Conservation (phyloP, 306 rosid species). For the Glycine latifolia region DNA sequence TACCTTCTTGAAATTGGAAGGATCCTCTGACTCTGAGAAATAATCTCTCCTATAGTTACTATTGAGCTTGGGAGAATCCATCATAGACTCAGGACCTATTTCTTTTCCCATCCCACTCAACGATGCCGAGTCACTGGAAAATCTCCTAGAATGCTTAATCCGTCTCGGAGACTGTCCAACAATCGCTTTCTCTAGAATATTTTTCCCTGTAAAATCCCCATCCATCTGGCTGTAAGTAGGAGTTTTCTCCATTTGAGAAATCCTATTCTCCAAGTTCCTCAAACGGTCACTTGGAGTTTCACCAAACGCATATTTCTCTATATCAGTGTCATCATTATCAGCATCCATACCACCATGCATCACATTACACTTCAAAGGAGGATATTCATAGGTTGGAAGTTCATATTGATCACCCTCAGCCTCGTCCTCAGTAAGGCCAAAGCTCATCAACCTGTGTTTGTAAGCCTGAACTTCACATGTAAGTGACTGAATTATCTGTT, state of each 20-base stretch:
- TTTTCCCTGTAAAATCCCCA: slow-evolving; percentile 69
- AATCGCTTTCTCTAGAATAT: slow-evolving; percentile 75
- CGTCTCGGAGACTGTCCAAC: slow-evolving; percentile 82
- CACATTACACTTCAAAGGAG: slow-evolving; percentile 81
- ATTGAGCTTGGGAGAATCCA: slow-evolving; percentile 66
- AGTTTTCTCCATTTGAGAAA: slow-evolving; percentile 77
- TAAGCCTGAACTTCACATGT: slow-evolving; percentile 93
- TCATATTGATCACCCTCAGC: slow-evolving; percentile 69
- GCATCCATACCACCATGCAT: slow-evolving; percentile 56
- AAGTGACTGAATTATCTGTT: slow-evolving; percentile 87
- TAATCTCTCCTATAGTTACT: slow-evolving; percentile 65
- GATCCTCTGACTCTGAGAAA: slow-evolving; percentile 69
- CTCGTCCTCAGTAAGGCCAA: slow-evolving; percentile 78
- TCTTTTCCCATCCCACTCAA: slow-evolving; percentile 63
- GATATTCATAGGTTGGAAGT: slow-evolving; percentile 72
- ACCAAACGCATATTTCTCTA: slow-evolving; percentile 90
- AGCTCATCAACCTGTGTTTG: slow-evolving; percentile 94
- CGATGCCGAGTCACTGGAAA: slow-evolving; percentile 68
- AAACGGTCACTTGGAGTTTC: slow-evolving; percentile 81
- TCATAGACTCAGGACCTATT: slow-evolving; percentile 47
- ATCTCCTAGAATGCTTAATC: slow-evolving; percentile 61
- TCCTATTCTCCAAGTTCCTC: slow-evolving; percentile 82
- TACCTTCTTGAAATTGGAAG: slow-evolving; percentile 58
- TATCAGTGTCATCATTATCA: slow-evolving; percentile 67
- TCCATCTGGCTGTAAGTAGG: slow-evolving; percentile 70